Evolutionary conservation across 805 yeast genomes (phyloP), one percentile per base, ranked within the genome.

Genomic region (Saturnispora dispora): DNA sequence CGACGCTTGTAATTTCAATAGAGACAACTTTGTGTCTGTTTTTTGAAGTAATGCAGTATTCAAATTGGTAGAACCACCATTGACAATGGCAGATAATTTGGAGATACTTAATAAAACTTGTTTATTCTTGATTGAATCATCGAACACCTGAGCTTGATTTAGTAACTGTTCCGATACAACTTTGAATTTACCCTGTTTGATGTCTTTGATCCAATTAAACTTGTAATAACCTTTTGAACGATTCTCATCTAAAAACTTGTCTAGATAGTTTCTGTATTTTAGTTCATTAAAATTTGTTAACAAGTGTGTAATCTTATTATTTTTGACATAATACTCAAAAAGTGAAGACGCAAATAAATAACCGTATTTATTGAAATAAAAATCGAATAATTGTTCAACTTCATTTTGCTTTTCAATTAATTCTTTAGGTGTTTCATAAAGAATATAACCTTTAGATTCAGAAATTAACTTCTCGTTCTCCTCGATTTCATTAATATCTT

Each of bases 191-290:
- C 71, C 71, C 54, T 73, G 78, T 32, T 78, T 63, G 13, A 88
- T 63, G 52, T 83, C 76, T 51, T 78, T 74, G 20, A 88, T 82
- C 96, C 96, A 89, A 2, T 87, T 75, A 47, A 86, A 75, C 40
- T 74, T 67, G 4, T 79, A 73, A 36, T 78, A 76, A 2, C 66
- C 59, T 27, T 69, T 62, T 48, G 69, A 66, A 30, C 72, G 71
- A 32, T 35, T 35, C 25, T 47, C 50, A 2, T 63, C 57, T 53
- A 89, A 75, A 60, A 81, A 89, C 54, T 66, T 64, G 27, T 74
- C 68, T 48, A 87, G 65, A 55, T 68, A 76, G 1, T 65, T 63
- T 27, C 74, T 70, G 58, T 79, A 79, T 28, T 75, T 71, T 8
- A 79, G 76, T 23, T 47, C 44, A 23, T 32, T 47, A 61, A 83